Percentiles rank a stretch among this genome's conserved stretches.
These are phyloP conservation scores for Cyamopsis tetragonoloba DNA, from an alignment of 306 rosid species.

Conservation along the genomic window DNA sequence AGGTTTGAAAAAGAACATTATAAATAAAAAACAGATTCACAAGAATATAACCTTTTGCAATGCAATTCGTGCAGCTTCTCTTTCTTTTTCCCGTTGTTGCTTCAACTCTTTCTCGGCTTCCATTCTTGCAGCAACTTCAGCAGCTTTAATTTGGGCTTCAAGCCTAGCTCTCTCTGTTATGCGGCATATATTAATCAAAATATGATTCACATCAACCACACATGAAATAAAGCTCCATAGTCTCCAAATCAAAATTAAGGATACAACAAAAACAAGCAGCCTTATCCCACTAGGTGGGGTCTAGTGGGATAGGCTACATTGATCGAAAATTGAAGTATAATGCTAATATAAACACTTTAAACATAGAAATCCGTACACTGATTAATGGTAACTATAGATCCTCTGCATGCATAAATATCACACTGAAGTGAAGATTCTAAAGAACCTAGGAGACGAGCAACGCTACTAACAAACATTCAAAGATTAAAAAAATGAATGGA, in stretches of 20 bases:
- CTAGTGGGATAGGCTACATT: no score
- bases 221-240: not conserved
- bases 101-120: constrained; percentile 51
- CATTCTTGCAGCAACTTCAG: constrained; percentile 57
- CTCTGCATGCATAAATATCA: no score
- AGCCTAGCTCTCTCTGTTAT: constrained; percentile 66
- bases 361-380: no score
- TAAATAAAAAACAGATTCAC: not conserved
- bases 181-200: constrained; percentile 1
- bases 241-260: not conserved
- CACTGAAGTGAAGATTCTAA: no score
- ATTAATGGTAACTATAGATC: no score
- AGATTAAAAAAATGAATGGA: no score
- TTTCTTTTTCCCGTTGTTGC: constrained; percentile 61
- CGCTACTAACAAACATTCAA: not conserved
- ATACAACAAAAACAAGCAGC: no score
- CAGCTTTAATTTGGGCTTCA: constrained; percentile 73
- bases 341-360: no score
- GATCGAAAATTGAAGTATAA: no score
- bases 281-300: no score
- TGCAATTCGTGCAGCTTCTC: constrained; percentile 81
- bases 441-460: no score
- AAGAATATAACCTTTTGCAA: constrained; percentile 58
- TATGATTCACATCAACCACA: not conserved
- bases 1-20: not conserved